phyloP scores from a whole-genome alignment of 768 basidiomycete species.

The Pleurotus tuber-regium region DNA sequence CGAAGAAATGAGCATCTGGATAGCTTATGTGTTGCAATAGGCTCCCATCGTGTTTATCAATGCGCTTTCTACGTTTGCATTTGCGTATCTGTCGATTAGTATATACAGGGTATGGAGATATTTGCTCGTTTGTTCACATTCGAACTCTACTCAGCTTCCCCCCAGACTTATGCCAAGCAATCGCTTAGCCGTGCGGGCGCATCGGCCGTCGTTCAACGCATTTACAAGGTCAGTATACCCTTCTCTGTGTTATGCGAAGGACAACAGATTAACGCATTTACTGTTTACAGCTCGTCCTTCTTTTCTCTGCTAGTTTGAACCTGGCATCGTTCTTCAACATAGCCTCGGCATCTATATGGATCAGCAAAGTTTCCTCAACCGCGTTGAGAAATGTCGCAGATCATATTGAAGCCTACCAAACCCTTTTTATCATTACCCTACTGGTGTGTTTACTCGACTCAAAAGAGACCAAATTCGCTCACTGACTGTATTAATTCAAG shows the following conservation, averaged over 20 bases:
- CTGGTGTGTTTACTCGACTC: conserved; percentile 30
- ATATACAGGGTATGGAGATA: conserved; percentile 36
- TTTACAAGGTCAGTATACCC: conserved; percentile 44
- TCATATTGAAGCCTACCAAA: conserved; percentile 36
- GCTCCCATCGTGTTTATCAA: conserved; percentile 41
- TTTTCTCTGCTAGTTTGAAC: conserved; percentile 47
- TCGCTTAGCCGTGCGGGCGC: conserved; percentile 51
- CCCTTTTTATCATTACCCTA: conserved; percentile 35
- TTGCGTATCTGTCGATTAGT: conserved; percentile 36
- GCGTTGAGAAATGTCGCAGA: conserved; percentile 31
- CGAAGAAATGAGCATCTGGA: too few relatives aligned
- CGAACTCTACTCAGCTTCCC: too few relatives aligned
- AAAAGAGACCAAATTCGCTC: neutral
- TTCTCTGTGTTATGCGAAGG: too few relatives aligned
- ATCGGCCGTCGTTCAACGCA: conserved; percentile 36
- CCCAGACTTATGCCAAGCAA: conserved; percentile 41
- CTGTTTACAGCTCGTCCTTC: conserved; percentile 45
- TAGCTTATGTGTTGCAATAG: conserved; percentile 20
- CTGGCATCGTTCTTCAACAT: conserved; percentile 49
- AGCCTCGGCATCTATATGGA: conserved; percentile 46
- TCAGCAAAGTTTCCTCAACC: conserved; percentile 41
- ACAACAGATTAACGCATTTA: too few relatives aligned
- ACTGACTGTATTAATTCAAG: conserved; percentile 21
- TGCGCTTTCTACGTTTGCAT: conserved; percentile 31
- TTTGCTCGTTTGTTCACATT: too few relatives aligned